Conservation (phyloP, 2,329 filamentous ascomycete genomes). For the Exophiala oligosperma region DNA sequence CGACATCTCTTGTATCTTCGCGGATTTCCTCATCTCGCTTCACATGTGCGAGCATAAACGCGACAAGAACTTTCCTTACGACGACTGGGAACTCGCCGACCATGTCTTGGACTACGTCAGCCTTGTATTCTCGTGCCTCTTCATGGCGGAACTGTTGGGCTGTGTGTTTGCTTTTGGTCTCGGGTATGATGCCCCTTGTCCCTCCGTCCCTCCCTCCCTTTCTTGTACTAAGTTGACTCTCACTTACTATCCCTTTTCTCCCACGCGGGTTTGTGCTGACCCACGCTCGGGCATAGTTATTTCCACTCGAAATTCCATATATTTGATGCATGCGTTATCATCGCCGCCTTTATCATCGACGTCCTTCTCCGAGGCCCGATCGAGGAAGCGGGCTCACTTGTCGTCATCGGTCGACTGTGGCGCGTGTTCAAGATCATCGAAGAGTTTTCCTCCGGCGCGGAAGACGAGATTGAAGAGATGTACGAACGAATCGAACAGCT, state of each 20-base stretch:
- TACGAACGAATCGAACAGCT: constrained; percentile 51
- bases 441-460: constrained; percentile 63
- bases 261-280: not conserved
- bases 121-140: constrained; percentile 63
- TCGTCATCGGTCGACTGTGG: constrained; percentile 67
- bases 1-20: constrained; percentile 54
- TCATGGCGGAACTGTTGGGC: constrained; percentile 62
- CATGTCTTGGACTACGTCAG: constrained; percentile 53
- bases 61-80: constrained; percentile 25
- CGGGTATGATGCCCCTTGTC: constrained; percentile 44
- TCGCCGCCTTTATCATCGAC: constrained; percentile 63
- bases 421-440: constrained; percentile 70
- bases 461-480: constrained; percentile 62
- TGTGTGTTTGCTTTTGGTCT: constrained; percentile 63
- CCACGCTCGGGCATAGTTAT: constrained; percentile 45
- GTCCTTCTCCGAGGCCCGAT: constrained; percentile 59
- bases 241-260: too few species aligned
- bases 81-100: constrained; percentile 38
- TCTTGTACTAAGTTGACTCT: not conserved
- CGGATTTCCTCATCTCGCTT: constrained; percentile 52
- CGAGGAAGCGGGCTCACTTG: constrained; percentile 63
- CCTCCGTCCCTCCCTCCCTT: not conserved
- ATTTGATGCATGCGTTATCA: constrained; percentile 64
- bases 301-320: constrained; percentile 61
- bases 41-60: constrained; percentile 47